These are phyloP conservation scores for Fusarium hostae DNA, from an alignment of 2,329 filamentous ascomycete species.

Conservation along the genomic window DNA sequence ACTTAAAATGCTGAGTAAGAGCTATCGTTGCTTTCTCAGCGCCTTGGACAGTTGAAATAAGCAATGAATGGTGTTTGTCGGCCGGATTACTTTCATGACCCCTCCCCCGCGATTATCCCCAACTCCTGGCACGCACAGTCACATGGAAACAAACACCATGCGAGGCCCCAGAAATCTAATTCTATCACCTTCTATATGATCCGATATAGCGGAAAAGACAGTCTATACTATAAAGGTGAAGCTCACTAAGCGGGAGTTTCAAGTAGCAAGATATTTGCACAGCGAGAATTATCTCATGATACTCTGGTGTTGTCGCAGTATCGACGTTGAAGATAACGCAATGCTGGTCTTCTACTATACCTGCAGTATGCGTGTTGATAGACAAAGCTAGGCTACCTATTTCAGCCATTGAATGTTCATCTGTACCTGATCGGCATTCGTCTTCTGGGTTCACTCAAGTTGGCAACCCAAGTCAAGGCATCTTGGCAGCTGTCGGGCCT, in stretches of 20 bases:
- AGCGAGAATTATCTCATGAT: slow-evolving; percentile 1
- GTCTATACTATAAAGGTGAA: background rate
- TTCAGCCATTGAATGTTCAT: slow-evolving; percentile 37
- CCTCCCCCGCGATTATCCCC: slow-evolving; percentile 43
- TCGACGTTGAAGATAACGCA: slow-evolving; percentile 13
- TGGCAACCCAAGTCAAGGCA: slow-evolving; percentile 12
- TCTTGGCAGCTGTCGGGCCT: slow-evolving; percentile 37
- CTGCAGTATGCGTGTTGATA: slow-evolving; percentile 15
- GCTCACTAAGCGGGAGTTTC: background rate
- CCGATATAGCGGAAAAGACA: slow-evolving; percentile 3
- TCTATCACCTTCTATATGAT: slow-evolving; percentile 16
- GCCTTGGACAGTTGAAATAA: background rate
- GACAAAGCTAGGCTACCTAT: slow-evolving; percentile 9
- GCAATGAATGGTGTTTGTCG: background rate
- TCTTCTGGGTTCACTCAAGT: slow-evolving; percentile 20
- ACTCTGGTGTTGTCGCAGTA: background rate
- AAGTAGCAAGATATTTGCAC: slow-evolving; percentile 1
- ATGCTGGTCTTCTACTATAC: slow-evolving; percentile 10
- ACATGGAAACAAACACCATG: slow-evolving; percentile 40
- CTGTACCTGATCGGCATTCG: slow-evolving; percentile 43
- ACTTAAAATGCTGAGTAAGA: background rate
- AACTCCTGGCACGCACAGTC: slow-evolving; percentile 35
- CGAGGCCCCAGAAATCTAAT: slow-evolving; percentile 28
- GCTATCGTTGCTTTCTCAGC: background rate
- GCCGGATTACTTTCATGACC: slow-evolving; percentile 18